Conservation (phyloP, 306 rosid species). For the Pyrus betulifolia region DNA sequence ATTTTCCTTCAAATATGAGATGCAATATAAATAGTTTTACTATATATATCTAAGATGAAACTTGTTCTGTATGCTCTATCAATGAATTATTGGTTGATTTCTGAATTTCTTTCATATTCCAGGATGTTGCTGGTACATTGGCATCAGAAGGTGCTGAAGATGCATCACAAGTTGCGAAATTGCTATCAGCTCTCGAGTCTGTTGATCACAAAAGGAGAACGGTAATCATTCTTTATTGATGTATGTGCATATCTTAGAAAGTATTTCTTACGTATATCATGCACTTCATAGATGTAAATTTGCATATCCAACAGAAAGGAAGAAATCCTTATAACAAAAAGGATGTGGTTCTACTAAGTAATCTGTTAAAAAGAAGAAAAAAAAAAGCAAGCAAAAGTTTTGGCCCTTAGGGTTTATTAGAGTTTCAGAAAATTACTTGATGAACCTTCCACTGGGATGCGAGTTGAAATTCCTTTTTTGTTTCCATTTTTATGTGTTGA, state of each 20-base stretch:
- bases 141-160: slow-evolving; percentile 89
- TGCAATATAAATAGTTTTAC: not conserved
- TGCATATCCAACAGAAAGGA: not conserved
- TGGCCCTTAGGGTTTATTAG: not conserved
- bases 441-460: not conserved
- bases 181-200: slow-evolving; percentile 94
- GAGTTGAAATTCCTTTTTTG: not conserved
- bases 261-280: not conserved
- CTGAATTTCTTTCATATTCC: slow-evolving; percentile 19
- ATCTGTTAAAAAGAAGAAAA: not conserved
- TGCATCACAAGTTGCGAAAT: slow-evolving; percentile 74
- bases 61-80: slow-evolving; percentile 1
- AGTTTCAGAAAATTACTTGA: not conserved
- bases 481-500: not conserved
- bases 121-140: slow-evolving; percentile 99
- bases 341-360: not conserved
- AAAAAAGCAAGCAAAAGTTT: not conserved
- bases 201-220: slow-evolving; percentile 98
- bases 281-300: not conserved
- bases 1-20: not conserved
- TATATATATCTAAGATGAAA: not conserved
- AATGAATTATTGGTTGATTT: not conserved
- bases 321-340: not conserved
- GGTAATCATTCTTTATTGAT: slow-evolving; percentile 40
- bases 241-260: not conserved